Percentiles rank a stretch among this genome's conserved stretches.
phyloP scores from a whole-genome alignment of 768 basidiomycete species.

The Tylopilus balloui region DNA sequence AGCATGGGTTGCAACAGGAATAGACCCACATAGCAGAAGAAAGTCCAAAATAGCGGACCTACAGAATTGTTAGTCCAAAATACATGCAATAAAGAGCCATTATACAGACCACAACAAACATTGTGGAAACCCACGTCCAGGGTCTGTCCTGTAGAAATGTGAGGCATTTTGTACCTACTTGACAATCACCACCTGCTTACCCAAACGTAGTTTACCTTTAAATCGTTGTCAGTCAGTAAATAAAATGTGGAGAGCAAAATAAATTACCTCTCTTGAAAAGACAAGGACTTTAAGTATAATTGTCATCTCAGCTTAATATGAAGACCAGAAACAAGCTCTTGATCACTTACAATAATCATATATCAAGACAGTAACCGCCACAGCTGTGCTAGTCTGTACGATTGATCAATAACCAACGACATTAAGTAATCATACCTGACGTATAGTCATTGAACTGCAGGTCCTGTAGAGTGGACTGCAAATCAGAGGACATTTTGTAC shows the following conservation, averaged over 20 bases:
- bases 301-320: not conserved
- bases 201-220: constrained; percentile 8
- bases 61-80: not conserved
- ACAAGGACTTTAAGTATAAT: not conserved
- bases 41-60: constrained; percentile 7
- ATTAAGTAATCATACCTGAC: not conserved
- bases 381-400: not conserved
- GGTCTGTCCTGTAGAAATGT: not conserved
- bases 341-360: not conserved
- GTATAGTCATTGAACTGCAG: not conserved
- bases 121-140: constrained; percentile 1
- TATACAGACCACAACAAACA: constrained; percentile 1
- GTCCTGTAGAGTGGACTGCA: not conserved
- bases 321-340: not conserved
- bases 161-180: fast-evolving
- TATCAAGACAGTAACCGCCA: not conserved
- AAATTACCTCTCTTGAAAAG: not conserved
- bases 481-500: not conserved
- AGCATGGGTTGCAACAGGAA: not conserved
- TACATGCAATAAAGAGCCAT: not conserved
- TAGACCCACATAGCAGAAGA: not conserved
- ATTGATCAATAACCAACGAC: not conserved
- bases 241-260: not conserved
- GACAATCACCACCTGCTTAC: not conserved
- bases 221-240: not conserved